phyloP scores from a whole-genome alignment of 2,329 filamentous ascomycete genomes.

The Alternaria consortialis region DNA sequence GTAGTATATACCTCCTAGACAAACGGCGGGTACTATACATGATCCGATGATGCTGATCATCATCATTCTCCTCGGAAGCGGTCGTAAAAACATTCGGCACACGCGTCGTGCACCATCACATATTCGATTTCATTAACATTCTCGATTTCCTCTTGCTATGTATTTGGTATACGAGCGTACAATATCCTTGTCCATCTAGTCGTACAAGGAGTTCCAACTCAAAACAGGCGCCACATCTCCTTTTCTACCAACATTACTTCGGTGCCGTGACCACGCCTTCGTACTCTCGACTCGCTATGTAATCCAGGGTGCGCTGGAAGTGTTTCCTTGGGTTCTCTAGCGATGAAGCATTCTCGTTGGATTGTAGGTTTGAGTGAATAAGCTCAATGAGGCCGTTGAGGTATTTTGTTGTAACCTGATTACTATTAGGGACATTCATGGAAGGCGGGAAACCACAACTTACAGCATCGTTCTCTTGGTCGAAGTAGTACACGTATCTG shows the following conservation, averaged over 20 bases:
- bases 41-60: not conserved
- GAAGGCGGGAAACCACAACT: constrained; percentile 36
- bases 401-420: constrained; percentile 89
- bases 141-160: constrained; percentile 19
- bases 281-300: constrained; percentile 90
- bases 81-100: not conserved
- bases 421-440: constrained; percentile 13
- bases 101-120: not conserved
- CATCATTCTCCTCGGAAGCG: not conserved
- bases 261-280: constrained; percentile 84
- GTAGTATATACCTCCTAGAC: not conserved
- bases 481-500: constrained; percentile 98
- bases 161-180: constrained; percentile 16
- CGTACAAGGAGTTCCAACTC: constrained; percentile 16
- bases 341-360: constrained; percentile 81
- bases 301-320: constrained; percentile 93
- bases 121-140: constrained; percentile 8
- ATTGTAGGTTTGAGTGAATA: constrained; percentile 93
- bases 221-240: not conserved
- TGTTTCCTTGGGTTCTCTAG: constrained; percentile 92
- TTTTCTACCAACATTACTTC: constrained; percentile 49
- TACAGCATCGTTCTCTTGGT: constrained; percentile 96
- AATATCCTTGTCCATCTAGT: constrained; percentile 15
- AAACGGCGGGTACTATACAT: not conserved
- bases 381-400: constrained; percentile 97